Conservation (phyloP, 768 basidiomycete genomes). For the Lactarius hengduanensis region DNA sequence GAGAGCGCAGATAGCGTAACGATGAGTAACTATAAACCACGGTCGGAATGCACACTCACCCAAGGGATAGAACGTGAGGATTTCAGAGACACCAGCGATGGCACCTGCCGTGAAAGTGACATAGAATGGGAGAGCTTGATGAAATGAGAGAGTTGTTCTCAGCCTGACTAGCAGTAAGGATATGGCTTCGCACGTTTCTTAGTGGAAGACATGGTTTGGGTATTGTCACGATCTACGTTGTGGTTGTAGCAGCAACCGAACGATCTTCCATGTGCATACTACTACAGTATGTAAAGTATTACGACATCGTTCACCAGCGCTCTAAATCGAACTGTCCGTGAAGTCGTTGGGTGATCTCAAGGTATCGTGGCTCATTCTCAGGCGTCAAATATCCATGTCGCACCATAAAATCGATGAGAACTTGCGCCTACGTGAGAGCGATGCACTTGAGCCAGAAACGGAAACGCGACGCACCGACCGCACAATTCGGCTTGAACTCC, state of each 20-base stretch:
- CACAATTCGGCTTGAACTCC: conserved; percentile 93
- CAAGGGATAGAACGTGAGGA: conserved; percentile 85
- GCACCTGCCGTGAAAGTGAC: conserved; percentile 95
- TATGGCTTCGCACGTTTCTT: conserved; percentile 26
- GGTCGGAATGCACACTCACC: conserved; percentile 47
- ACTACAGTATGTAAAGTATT: not conserved
- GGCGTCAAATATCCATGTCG: conserved; percentile 83
- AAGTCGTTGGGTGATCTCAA: conserved; percentile 73
- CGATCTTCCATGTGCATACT: not conserved
- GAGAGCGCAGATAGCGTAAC: not conserved
- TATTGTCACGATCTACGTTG: not conserved
- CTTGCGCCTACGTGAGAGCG: conserved; percentile 38
- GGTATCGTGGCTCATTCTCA: conserved; percentile 81
- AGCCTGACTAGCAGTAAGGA: not conserved
- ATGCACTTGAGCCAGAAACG: not conserved
- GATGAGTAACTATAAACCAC: conserved; percentile 9
- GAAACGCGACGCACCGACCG: conserved; percentile 54
- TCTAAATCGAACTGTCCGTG: conserved; percentile 70
- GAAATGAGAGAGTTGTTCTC: not conserved
- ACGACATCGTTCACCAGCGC: conserved; percentile 37
- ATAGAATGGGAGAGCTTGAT: conserved; percentile 74
- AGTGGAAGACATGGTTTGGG: conserved; percentile 16
- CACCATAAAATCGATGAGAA: conserved; percentile 86
- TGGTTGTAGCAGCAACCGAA: not conserved
- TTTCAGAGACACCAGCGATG: conserved; percentile 88